phyloP scores from a whole-genome alignment of 73 alveolate genomes.

The Tetrahymena borealis region DNA sequence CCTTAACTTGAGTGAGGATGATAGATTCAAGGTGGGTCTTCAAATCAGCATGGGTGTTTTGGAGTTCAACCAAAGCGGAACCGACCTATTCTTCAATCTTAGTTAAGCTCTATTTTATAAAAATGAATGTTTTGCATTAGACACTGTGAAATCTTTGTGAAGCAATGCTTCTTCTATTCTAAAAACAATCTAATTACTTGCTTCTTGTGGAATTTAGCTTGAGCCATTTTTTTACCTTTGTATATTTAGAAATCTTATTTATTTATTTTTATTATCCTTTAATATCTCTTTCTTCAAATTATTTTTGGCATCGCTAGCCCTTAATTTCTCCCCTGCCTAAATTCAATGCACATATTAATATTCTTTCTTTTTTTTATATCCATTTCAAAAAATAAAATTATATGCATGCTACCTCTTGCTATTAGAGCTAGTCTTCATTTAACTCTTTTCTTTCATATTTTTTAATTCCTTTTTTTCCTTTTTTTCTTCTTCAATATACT shows the following conservation, averaged over 20 bases:
- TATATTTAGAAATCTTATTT: background rate
- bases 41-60: background rate
- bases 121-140: background rate
- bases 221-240: background rate
- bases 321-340: constrained; percentile 3
- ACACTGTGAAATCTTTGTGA: background rate
- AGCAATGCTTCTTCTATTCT: background rate
- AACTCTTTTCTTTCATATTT: background rate
- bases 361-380: background rate
- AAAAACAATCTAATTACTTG: background rate
- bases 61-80: constrained; percentile 1
- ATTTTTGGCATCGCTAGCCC: constrained; percentile 3
- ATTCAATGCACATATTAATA: background rate
- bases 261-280: background rate
- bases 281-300: background rate
- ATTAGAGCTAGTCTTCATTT: background rate
- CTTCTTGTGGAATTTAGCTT: constrained; percentile 1
- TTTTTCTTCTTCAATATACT: background rate
- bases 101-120: background rate
- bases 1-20: constrained; percentile 4
- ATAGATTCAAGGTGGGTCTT: background rate
- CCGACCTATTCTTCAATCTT: background rate
- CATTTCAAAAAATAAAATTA: background rate
- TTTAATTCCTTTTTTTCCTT: background rate
- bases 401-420: background rate